Evolutionary conservation across 2,329 filamentous ascomycete species (phyloP), one percentile per base, ranked within the genome.

Genomic region (Ophiostoma tasmaniense): DNA sequence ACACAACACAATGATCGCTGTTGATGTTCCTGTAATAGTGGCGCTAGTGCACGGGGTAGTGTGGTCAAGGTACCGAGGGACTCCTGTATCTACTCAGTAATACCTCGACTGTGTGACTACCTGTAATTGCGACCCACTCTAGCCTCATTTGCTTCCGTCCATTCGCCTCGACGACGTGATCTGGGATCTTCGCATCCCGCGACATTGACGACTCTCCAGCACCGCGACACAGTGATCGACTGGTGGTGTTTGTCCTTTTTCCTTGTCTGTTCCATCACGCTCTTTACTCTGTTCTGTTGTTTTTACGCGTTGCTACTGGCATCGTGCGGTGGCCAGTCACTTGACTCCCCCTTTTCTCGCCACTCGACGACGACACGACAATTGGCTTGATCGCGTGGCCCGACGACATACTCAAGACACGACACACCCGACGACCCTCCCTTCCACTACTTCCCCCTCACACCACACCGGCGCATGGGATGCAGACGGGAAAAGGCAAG

Each of bases 401-500:
- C 17, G 17, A 45, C 42, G 5, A n/a, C 20, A n/a, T n/a, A n/a
- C n/a, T n/a, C n/a, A n/a, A n/a, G 7, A 7, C 6, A 25, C 45
- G 20, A 20, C 10, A 39, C n/a, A 55, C 50, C 8, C 50, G 50
- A 22, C 11, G n/a, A 22, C 25, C 17, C 20, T 20, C 20, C 7
- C 8, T 28, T 61, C 28, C 8, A 30, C 25, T 13, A 4, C 11
- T 1, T 10, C n/a, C n/a, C 22, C 52, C 4, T 30, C 17, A 30
- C 11, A 64, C 59, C 30, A 30, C 25, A 3, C 55, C 74, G 69
- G 61, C 66, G 69, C 52, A 66, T 65, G 28, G 61, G 28, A 71
- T 71, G 70, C 70, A 71, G 68, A 28, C 66, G 66, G 92, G 92
- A 70, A 84, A 89, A 74, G 91, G 90, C 66, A 96, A 96, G 74